Evolutionary conservation across 2,329 filamentous ascomycete genomes (phyloP).

Genomic region (Parasarocladium wereldwijsianum): DNA sequence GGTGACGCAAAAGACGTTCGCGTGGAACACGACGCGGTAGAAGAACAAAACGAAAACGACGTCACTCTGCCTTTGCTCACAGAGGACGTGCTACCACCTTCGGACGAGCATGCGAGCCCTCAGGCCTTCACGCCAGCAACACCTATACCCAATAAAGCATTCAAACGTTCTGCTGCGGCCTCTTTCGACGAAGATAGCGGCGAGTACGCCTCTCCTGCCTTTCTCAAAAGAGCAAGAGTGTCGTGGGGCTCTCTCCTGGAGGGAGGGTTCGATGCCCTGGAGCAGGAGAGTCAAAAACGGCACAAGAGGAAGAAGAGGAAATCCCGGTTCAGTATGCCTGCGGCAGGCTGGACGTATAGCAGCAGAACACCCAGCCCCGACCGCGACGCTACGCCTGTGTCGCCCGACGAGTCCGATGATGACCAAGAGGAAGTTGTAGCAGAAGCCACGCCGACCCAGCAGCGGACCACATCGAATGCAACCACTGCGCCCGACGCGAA

Average conservation of each 20-base stretch:
- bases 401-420: constrained; percentile 11
- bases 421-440: too few relatives aligned
- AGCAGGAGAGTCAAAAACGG: constrained; percentile 24
- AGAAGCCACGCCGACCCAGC: too few relatives aligned
- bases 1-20: constrained; percentile 33
- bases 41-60: constrained; percentile 9
- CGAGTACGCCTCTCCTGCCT: constrained; percentile 66
- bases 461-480: too few relatives aligned
- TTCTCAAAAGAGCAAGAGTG: constrained; percentile 54
- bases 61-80: not conserved
- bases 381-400: constrained; percentile 21
- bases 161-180: constrained; percentile 19
- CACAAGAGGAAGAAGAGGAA: constrained; percentile 38
- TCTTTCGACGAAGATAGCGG: constrained; percentile 20
- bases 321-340: constrained; percentile 51
- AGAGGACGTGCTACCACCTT: not conserved
- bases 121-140: constrained; percentile 1
- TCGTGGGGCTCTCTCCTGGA: constrained; percentile 56
- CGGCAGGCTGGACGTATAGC: constrained; percentile 58
- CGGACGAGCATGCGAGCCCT: not conserved
- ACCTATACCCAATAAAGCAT: constrained; percentile 8
- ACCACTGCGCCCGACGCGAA: too few relatives aligned
- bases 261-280: constrained; percentile 50
- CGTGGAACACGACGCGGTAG: constrained; percentile 24
- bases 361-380: constrained; percentile 60